Evolutionary conservation across 192 early-diverging fungal genomes (phyloP).

Genomic region (Linderina pennispora): DNA sequence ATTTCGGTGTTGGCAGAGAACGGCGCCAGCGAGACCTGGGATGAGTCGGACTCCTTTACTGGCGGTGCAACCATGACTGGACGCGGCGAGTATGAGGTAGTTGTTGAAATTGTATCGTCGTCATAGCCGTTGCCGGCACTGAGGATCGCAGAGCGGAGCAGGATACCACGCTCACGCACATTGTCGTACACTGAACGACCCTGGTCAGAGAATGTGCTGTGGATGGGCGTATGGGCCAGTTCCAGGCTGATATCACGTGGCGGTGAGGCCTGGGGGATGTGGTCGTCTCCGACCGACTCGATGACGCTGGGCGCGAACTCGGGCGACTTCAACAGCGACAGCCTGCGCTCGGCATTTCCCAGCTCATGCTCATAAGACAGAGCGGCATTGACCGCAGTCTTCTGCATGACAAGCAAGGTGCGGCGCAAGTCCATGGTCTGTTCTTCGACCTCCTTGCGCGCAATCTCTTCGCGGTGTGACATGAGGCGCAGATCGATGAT

Average conservation of each 20-base stretch:
- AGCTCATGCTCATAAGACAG: constrained; percentile 43
- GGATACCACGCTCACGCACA: background rate
- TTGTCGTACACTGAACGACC: background rate
- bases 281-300: background rate
- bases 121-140: background rate
- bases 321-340: constrained; percentile 11
- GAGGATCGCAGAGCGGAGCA: background rate
- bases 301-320: background rate
- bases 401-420: constrained; percentile 44
- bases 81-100: too few relatives aligned
- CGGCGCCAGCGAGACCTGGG: too few relatives aligned
- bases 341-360: constrained; percentile 32
- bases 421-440: constrained; percentile 37
- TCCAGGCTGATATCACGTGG: constrained; percentile 4
- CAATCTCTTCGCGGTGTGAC: constrained; percentile 23
- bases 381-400: constrained; percentile 38
- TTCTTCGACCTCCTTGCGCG: constrained; percentile 21
- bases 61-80: too few relatives aligned
- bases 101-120: background rate
- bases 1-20: too few relatives aligned
- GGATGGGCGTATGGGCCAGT: background rate
- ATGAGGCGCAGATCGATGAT: constrained; percentile 36
- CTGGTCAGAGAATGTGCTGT: background rate
- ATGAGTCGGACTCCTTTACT: too few relatives aligned
- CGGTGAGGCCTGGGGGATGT: background rate